Conservation (phyloP, 2,329 filamentous ascomycete species). For the Aureobasidium zeae region DNA sequence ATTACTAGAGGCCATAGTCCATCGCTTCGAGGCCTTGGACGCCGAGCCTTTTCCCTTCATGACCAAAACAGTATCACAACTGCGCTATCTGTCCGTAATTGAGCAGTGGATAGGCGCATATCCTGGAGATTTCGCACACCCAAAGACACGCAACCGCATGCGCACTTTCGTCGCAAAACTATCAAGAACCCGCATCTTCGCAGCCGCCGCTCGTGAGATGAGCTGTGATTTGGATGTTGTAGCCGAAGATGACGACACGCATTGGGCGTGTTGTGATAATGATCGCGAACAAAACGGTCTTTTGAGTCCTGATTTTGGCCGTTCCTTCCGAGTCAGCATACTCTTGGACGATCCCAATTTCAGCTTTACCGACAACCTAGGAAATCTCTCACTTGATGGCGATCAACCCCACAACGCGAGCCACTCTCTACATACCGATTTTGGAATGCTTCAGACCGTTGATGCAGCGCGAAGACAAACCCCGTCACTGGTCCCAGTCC, state of each 20-base stretch:
- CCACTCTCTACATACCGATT: slow-evolving; percentile 10
- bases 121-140: slow-evolving; percentile 83
- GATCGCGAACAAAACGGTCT: slow-evolving; percentile 36
- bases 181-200: slow-evolving; percentile 70
- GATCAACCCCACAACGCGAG: neutral
- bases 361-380: slow-evolving; percentile 24
- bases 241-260: slow-evolving; percentile 79
- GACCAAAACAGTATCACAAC: slow-evolving; percentile 67
- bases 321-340: slow-evolving; percentile 26
- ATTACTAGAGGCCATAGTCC: slow-evolving; percentile 68
- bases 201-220: slow-evolving; percentile 78
- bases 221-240: slow-evolving; percentile 65
- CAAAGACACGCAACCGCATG: slow-evolving; percentile 61
- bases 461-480: slow-evolving; percentile 78
- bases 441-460: slow-evolving; percentile 25
- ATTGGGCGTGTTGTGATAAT: slow-evolving; percentile 80
- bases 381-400: slow-evolving; percentile 23
- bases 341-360: slow-evolving; percentile 28
- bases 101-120: slow-evolving; percentile 85
- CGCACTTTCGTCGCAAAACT: slow-evolving; percentile 67
- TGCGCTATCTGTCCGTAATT: slow-evolving; percentile 73
- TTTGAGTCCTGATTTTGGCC: slow-evolving; percentile 18
- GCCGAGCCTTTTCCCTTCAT: slow-evolving; percentile 61
- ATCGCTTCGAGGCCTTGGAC: slow-evolving; percentile 62
- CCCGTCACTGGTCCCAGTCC: slow-evolving; percentile 58